Conservation (phyloP, 176 grass and related monocot genomes). For the Cymbopogon citratus region DNA sequence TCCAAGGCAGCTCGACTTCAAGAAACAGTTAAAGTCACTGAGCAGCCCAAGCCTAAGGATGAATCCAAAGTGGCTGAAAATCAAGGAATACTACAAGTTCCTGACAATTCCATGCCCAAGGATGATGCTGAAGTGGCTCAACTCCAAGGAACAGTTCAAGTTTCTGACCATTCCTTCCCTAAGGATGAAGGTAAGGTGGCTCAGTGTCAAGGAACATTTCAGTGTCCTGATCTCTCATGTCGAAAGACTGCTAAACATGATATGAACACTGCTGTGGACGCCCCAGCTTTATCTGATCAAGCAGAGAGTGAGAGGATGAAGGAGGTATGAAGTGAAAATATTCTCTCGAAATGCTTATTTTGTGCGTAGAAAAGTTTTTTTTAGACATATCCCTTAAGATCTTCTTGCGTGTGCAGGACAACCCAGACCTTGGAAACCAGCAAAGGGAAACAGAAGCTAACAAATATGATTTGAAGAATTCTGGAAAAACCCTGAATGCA, state of each 20-base stretch:
- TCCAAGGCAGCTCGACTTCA: constrained; percentile 5
- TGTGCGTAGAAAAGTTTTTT: neutral
- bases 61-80: neutral
- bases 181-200: neutral
- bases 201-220: neutral
- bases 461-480: constrained; percentile 11
- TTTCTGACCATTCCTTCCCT: neutral
- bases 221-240: neutral
- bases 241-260: neutral
- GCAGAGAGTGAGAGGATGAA: neutral
- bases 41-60: neutral
- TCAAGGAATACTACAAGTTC: neutral
- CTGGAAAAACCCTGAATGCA: constrained; percentile 14
- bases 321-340: neutral
- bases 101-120: neutral
- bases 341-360: constrained; percentile 3
- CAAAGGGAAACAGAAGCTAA: constrained; percentile 19
- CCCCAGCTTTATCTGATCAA: constrained; percentile 10
- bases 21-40: constrained; percentile 16
- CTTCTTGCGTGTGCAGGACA: constrained; percentile 18
- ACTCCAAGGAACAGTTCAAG: constrained; percentile 7
- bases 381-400: neutral
- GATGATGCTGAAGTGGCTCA: neutral
- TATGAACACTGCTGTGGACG: neutral
- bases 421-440: constrained; percentile 26